phyloP scores from a whole-genome alignment of 164 flowering plant species.

The Sextonia rubra region DNA sequence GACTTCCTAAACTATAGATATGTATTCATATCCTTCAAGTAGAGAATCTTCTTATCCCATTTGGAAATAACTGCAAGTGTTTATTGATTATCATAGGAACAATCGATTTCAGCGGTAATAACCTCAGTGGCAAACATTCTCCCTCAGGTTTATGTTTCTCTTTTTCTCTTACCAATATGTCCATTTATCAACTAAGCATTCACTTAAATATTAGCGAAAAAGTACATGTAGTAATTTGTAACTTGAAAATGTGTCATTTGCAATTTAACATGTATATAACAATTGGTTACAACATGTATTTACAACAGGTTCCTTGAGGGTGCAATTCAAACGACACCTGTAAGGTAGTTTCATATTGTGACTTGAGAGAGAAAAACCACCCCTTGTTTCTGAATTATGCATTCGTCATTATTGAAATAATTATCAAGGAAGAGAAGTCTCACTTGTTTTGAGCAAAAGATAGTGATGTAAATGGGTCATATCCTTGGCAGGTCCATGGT shows the following conservation, averaged over 20 bases:
- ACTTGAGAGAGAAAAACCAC: background rate
- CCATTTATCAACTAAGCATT: background rate
- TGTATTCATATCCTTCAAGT: background rate
- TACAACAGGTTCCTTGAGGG: too few relatives aligned
- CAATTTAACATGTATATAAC: background rate
- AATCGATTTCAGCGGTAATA: constrained; percentile 81
- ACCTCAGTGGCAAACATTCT: constrained; percentile 80
- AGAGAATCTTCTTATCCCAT: background rate
- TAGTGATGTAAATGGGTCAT: too few relatives aligned
- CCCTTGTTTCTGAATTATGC: background rate
- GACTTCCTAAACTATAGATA: background rate
- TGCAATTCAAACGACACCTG: too few relatives aligned
- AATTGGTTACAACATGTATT: background rate
- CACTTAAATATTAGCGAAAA: background rate
- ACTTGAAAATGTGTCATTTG: background rate
- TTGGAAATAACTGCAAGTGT: background rate
- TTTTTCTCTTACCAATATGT: constrained; percentile 1
- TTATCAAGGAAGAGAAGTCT: background rate
- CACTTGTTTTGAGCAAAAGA: background rate
- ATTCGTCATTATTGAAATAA: background rate
- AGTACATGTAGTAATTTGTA: background rate
- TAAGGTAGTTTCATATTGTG: too few relatives aligned
- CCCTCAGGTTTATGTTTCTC: constrained; percentile 87
- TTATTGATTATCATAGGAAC: constrained; percentile 53
- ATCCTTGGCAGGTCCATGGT: too few relatives aligned